A percentile compares a stretch with the other conserved stretches of the same genome.
These are phyloP conservation scores for Rhodamnia argentea DNA, from an alignment of 345 rosid genomes.

Conservation along the genomic window DNA sequence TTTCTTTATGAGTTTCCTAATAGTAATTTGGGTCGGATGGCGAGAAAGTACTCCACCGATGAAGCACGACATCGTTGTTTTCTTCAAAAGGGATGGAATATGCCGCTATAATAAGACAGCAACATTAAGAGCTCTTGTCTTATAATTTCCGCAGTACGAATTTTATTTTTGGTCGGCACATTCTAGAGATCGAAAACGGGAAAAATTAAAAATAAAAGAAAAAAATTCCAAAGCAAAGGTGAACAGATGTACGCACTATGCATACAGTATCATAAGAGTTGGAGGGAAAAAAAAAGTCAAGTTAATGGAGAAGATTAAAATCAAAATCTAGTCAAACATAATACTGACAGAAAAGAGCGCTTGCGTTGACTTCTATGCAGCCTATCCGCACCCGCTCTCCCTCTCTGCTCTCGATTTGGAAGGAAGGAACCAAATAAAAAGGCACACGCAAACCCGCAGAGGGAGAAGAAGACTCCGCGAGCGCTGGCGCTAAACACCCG, in stretches of 20 bases:
- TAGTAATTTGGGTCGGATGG: fast-evolving
- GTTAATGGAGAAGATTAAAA: not conserved
- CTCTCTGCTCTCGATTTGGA: not conserved
- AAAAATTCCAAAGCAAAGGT: not conserved
- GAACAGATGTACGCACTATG: not conserved
- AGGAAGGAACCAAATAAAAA: not conserved
- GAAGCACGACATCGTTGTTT: fast-evolving
- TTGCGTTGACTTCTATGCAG: not conserved
- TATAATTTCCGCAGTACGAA: not conserved
- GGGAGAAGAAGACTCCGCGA: not conserved
- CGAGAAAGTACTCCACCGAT: fast-evolving
- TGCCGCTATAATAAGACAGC: fast-evolving
- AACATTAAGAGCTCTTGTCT: not conserved
- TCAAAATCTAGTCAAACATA: not conserved
- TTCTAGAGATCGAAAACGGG: not conserved
- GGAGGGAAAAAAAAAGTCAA: not conserved
- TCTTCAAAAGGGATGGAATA: fast-evolving
- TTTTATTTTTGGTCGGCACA: fast-evolving
- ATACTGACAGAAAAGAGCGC: not conserved
- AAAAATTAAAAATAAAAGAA: not conserved
- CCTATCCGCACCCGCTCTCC: not conserved
- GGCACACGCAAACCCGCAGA: not conserved
- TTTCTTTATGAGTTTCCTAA: not conserved
- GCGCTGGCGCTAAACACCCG: not conserved
- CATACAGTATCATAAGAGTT: not conserved